A percentile compares a stretch with the other conserved stretches of the same genome.
phyloP scores from a whole-genome alignment of 306 rosid species.

The Medicago ruthenica region DNA sequence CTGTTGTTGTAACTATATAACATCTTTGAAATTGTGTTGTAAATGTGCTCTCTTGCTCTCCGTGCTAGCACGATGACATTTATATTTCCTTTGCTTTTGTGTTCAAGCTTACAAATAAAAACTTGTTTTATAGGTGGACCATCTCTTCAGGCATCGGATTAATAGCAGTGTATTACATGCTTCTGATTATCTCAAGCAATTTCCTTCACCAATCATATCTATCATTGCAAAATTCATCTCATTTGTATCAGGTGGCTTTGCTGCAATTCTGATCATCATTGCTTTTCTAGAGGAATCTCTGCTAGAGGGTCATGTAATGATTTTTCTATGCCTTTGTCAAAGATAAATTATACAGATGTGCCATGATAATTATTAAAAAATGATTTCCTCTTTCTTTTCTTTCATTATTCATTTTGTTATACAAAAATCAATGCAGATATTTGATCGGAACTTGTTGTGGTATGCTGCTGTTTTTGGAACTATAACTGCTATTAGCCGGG shows the following conservation, averaged over 20 bases:
- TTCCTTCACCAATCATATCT: constrained; percentile 87
- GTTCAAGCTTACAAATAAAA: constrained; percentile 32
- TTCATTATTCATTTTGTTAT: neutral
- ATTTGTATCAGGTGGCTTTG: constrained; percentile 91
- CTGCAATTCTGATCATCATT: constrained; percentile 88
- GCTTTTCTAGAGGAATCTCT: constrained; percentile 92
- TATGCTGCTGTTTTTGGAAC: constrained; percentile 95
- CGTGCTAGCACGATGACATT: neutral
- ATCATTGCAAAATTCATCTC: constrained; percentile 88
- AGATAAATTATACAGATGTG: constrained; percentile 14
- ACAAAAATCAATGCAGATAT: constrained; percentile 60
- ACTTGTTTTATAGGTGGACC: constrained; percentile 76
- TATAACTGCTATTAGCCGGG: constrained; percentile 84
- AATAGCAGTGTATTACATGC: constrained; percentile 83
- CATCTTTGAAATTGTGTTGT: constrained; percentile 15
- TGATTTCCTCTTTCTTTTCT: neutral
- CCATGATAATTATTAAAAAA: neutral
- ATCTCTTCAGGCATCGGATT: constrained; percentile 89
- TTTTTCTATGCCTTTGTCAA: constrained; percentile 23
- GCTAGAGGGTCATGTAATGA: constrained; percentile 93
- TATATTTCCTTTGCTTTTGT: constrained; percentile 24
- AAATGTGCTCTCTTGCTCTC: constrained; percentile 4
- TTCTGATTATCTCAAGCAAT: constrained; percentile 84
- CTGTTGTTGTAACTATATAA: neutral
- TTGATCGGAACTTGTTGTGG: constrained; percentile 94